phyloP scores from a whole-genome alignment of 2,329 filamentous ascomycete species.

The Cladosporium sp. region DNA sequence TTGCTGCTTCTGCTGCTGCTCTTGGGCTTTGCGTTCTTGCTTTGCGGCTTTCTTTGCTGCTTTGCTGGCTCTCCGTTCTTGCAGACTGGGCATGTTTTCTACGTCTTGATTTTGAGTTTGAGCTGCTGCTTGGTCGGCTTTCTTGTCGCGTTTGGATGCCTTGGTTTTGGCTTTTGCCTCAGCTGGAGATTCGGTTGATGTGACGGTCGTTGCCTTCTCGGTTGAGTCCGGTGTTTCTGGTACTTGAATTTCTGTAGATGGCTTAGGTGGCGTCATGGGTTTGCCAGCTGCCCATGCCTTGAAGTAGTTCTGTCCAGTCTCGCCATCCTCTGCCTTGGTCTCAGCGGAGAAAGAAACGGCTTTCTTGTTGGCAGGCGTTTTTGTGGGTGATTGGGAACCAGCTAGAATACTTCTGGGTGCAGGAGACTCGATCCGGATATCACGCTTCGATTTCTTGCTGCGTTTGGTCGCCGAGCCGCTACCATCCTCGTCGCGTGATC shows the following conservation, averaged over 20 bases:
- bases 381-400: slow-evolving; percentile 10
- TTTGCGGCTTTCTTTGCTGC: slow-evolving; percentile 10
- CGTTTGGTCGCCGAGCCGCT: neutral
- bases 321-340: slow-evolving; percentile 56
- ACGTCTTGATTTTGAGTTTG: slow-evolving; percentile 37
- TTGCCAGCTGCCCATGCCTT: slow-evolving; percentile 41
- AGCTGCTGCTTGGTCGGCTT: slow-evolving; percentile 29
- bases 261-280: slow-evolving; percentile 9
- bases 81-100: slow-evolving; percentile 6
- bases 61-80: slow-evolving; percentile 2
- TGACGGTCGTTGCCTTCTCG: neutral
- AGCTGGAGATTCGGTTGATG: slow-evolving; percentile 8
- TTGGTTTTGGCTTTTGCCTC: slow-evolving; percentile 29
- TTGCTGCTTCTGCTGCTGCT: slow-evolving; percentile 5
- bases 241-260: neutral
- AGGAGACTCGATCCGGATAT: neutral
- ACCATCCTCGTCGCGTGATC: slow-evolving; percentile 6
- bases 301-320: slow-evolving; percentile 46
- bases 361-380: slow-evolving; percentile 37
- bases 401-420: slow-evolving; percentile 2
- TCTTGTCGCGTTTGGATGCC: slow-evolving; percentile 2
- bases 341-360: slow-evolving; percentile 63
- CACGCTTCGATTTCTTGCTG: slow-evolving; percentile 1
- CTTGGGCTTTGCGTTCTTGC: slow-evolving; percentile 10
- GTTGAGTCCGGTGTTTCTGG: slow-evolving; percentile 8